A percentile compares a stretch with the other conserved stretches of the same genome.
These are phyloP conservation scores for Xylaria arbuscula DNA, from an alignment of 2,329 filamentous ascomycete genomes.

Conservation along the genomic window DNA sequence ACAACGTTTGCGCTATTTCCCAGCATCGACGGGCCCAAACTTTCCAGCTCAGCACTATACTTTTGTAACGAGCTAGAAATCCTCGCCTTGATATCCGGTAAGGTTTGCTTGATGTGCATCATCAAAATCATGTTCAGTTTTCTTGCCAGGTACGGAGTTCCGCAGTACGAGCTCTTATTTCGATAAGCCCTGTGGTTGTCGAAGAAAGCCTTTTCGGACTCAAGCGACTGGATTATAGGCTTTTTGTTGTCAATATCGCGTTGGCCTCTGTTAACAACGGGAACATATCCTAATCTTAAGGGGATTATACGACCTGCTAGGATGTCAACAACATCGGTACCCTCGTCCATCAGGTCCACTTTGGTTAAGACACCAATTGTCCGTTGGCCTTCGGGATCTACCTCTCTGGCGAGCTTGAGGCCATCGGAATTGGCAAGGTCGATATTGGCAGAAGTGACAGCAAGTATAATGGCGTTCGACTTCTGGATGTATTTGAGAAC, in stretches of 20 bases:
- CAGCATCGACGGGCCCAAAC: constrained; percentile 91
- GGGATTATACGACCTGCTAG: constrained; percentile 97
- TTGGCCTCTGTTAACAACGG: constrained; percentile 97
- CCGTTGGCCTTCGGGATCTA: constrained; percentile 95
- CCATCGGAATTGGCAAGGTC: constrained; percentile 99
- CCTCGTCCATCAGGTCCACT: constrained; percentile 98
- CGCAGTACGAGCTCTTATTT: constrained; percentile 98
- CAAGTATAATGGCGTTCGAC: constrained; percentile 96
- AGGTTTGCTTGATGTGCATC: constrained; percentile 99
- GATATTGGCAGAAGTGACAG: constrained; percentile 95
- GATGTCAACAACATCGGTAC: constrained; percentile 98
- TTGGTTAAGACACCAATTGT: constrained; percentile 99
- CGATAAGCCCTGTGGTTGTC: constrained; percentile 98
- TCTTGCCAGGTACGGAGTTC: constrained; percentile 93
- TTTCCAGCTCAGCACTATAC: constrained; percentile 82
- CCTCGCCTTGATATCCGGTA: constrained; percentile 97
- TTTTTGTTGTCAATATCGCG: constrained; percentile 99
- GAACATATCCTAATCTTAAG: constrained; percentile 91
- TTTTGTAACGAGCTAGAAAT: constrained; percentile 95
- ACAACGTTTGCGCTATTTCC: constrained; percentile 97
- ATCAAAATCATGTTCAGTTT: constrained; percentile 99
- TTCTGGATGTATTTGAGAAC: constrained; percentile 99
- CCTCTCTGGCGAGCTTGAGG: constrained; percentile 93
- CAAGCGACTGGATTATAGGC: constrained; percentile 87
- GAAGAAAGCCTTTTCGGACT: constrained; percentile 96